Evolutionary conservation across 257 asterid genomes (phyloP).

Genomic region (Solanum tarijense): DNA sequence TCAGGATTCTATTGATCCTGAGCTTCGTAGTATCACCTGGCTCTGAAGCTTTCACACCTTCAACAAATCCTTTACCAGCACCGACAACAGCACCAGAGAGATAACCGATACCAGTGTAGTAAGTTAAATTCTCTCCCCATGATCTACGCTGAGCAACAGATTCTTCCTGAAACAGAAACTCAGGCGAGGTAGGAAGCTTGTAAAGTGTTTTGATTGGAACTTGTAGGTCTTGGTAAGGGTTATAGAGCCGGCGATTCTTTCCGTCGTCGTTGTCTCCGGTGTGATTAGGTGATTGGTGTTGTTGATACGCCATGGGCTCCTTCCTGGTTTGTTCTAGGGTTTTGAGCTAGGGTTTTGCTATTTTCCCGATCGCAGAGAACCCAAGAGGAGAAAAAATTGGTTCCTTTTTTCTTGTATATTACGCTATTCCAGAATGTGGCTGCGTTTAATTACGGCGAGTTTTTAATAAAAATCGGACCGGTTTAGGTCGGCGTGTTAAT

Average conservation of each 20-base stretch:
- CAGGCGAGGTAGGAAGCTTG: slow-evolving; percentile 78
- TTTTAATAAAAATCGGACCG: background rate
- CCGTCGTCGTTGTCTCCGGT: slow-evolving; percentile 18
- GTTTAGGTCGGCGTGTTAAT: background rate
- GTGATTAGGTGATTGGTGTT: slow-evolving; percentile 44
- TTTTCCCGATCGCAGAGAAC: background rate
- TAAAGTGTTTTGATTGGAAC: slow-evolving; percentile 49
- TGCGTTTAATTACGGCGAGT: background rate
- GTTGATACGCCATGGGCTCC: slow-evolving; percentile 56
- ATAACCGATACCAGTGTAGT: slow-evolving; percentile 78
- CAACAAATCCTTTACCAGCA: slow-evolving; percentile 53
- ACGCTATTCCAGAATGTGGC: background rate
- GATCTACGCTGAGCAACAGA: slow-evolving; percentile 71
- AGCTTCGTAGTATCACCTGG: slow-evolving; percentile 69
- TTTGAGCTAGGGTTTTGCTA: slow-evolving; percentile 8
- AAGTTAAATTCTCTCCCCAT: slow-evolving; percentile 91
- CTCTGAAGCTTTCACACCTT: slow-evolving; percentile 65
- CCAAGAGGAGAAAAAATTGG: background rate
- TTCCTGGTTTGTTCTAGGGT: background rate
- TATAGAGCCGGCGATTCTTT: slow-evolving; percentile 65
- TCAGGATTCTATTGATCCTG: slow-evolving; percentile 59
- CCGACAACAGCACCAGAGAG: slow-evolving; percentile 64
- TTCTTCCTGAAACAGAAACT: slow-evolving; percentile 79
- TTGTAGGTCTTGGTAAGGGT: slow-evolving; percentile 74
- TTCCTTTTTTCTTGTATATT: background rate